Evolutionary conservation across 805 yeast species (phyloP), one percentile per base, ranked within the genome.

Genomic region (Candida oleophila): DNA sequence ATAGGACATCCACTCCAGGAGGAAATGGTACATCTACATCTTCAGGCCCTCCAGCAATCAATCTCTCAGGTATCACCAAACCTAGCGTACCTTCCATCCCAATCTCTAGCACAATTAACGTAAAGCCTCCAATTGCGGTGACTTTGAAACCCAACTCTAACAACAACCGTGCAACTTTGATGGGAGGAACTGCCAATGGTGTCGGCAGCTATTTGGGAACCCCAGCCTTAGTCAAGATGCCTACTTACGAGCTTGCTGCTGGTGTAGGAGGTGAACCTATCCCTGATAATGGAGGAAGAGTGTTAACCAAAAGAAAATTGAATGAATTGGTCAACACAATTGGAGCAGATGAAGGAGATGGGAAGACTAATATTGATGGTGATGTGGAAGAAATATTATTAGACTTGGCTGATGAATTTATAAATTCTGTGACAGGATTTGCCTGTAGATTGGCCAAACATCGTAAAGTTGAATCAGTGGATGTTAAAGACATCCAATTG

Each of bases 361-460:
- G 92, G 15, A 96, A 90, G 57, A 83, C 96, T 4, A 77, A 78
- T 3, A 87, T 94, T 47, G 99, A 92, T 64, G 98, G 97, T 22
- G 97, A 94, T 65, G 96, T 89, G 15, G 97, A 91, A 64, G 98
- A 92, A 55, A 69, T 94, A 35, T 69, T 94, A 32, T 73, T 94
- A 38, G 99, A 94, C 64, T 70, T 94, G 41, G 97, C 99, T 0
- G 99, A 94, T 65, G 98, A 94, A 61, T 94, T 94, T 61, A 94
- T 94, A 14, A 80, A 87, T 5, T 84, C 88, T 41, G 96, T 95
- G 2, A 90, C 97, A 0, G 76, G 89, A 2, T 94, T 94, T 71
- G 96, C 98, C 0, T 92, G 98, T 62, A 80, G 95, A 45, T 74
- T 94, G 53, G 98, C 99, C 19, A 94, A 94, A 63, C 97, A 92